Evolutionary conservation across 192 early-diverging fungal genomes (phyloP).

Genomic region (Lobulomyces angularis): DNA sequence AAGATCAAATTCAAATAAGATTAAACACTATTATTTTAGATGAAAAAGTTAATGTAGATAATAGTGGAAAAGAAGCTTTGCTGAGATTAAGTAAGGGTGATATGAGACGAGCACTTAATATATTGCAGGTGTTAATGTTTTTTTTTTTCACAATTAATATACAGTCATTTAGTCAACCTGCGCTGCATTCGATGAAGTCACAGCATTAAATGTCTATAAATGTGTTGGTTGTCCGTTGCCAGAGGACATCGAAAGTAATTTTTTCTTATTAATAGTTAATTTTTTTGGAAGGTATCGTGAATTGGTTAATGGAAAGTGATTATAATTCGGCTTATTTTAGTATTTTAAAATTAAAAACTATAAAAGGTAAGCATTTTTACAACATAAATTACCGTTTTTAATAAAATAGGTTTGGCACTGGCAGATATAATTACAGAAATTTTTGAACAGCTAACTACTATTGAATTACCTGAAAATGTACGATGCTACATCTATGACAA

Average conservation of each 20-base stretch:
- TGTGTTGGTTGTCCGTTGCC: slow-evolving; percentile 88
- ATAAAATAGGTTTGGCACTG: slow-evolving; percentile 76
- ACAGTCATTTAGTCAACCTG: slow-evolving; percentile 53
- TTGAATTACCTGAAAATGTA: slow-evolving; percentile 64
- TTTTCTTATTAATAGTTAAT: no score
- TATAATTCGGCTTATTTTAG: slow-evolving; percentile 59
- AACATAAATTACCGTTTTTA: background rate
- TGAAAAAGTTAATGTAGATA: slow-evolving; percentile 60
- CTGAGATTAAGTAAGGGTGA: slow-evolving; percentile 81
- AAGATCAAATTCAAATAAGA: slow-evolving; percentile 64
- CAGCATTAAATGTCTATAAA: slow-evolving; percentile 72
- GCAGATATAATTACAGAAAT: slow-evolving; percentile 83
- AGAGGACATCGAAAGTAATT: slow-evolving; percentile 62
- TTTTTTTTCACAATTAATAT: background rate
- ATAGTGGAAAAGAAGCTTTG: slow-evolving; percentile 68
- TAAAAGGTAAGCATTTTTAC: slow-evolving; percentile 2
- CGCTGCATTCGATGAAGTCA: slow-evolving; percentile 65
- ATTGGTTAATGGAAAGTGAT: slow-evolving; percentile 76
- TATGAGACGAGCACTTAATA: slow-evolving; percentile 93
- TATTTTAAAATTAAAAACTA: slow-evolving; percentile 6
- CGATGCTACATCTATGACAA: slow-evolving; percentile 62
- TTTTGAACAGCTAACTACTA: slow-evolving; percentile 40
- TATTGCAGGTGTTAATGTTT: slow-evolving; percentile 53
- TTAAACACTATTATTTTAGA: slow-evolving; percentile 20
- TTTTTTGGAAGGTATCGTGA: slow-evolving; percentile 17